A percentile compares a stretch with the other conserved stretches of the same genome.
These are phyloP conservation scores for Linnemannia hyalina DNA, from an alignment of 192 early-diverging fungal genomes.

Conservation along the genomic window DNA sequence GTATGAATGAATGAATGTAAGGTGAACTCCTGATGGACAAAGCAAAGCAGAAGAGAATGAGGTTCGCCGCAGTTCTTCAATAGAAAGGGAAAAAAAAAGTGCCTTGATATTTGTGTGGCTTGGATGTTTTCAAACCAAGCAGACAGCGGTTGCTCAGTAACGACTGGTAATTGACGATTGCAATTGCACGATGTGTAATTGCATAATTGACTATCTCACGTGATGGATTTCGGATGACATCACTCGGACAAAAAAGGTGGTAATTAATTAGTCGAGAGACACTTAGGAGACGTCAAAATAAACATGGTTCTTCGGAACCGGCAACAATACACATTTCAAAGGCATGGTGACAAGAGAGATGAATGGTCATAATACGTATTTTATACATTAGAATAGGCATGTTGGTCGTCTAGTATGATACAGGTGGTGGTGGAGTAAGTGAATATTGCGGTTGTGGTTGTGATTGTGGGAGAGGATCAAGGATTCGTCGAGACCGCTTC, in stretches of 20 bases:
- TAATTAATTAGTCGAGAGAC: too few species aligned
- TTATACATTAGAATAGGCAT: not conserved
- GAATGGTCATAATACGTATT: not conserved
- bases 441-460: not conserved
- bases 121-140: not conserved
- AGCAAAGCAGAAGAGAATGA: not conserved
- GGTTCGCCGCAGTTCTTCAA: not conserved
- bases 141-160: too few species aligned
- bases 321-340: too few species aligned
- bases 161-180: too few species aligned
- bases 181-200: too few species aligned
- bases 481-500: conserved; percentile 6
- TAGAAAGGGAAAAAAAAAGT: conserved; percentile 16
- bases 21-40: not conserved
- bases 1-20: not conserved
- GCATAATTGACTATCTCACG: too few species aligned
- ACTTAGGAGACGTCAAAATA: too few species aligned
- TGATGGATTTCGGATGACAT: too few species aligned
- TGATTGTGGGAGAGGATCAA: not conserved
- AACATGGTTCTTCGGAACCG: too few species aligned
- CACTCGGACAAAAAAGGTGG: too few species aligned
- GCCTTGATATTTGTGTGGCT: not conserved
- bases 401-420: not conserved
- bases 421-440: not conserved
- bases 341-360: too few species aligned